Conservation (phyloP, 257 asterid species). For the Rehmannia glutinosa region DNA sequence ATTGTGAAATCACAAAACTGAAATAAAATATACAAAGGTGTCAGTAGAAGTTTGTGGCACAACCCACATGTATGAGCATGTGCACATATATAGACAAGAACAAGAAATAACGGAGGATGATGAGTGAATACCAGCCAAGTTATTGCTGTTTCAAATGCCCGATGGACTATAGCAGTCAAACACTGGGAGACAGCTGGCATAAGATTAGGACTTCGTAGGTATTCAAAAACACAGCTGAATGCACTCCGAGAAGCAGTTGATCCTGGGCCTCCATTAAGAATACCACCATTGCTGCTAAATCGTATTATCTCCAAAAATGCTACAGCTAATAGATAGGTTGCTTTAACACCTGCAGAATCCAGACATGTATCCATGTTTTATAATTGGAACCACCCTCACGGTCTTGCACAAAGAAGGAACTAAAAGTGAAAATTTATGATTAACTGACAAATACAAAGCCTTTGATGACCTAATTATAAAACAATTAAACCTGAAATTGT, state of each 20-base stretch:
- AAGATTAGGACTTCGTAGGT: conserved; percentile 90
- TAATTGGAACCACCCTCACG: conserved; percentile 5
- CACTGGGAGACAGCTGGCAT: conserved; percentile 94
- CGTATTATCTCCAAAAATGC: conserved; percentile 92
- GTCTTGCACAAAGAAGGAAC: conserved; percentile 17
- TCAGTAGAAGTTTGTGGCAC: neutral
- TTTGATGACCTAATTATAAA: neutral
- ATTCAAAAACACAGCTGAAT: conserved; percentile 93
- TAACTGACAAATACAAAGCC: conserved; percentile 18
- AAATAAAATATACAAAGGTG: neutral
- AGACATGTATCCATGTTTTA: conserved; percentile 19
- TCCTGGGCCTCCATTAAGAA: conserved; percentile 71
- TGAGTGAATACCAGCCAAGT: conserved; percentile 78
- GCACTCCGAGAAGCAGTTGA: conserved; percentile 85
- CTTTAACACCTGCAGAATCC: conserved; percentile 83
- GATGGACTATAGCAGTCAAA: conserved; percentile 89
- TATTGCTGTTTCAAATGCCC: conserved; percentile 85
- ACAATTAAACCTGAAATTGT: conserved; percentile 71
- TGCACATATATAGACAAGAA: conserved; percentile 1
- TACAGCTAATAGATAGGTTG: conserved; percentile 98
- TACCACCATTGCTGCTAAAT: conserved; percentile 98
- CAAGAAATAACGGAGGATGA: conserved; percentile 9
- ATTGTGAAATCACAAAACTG: neutral
- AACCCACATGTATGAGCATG: neutral
- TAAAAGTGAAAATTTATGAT: neutral